Percentiles rank a stretch among this genome's conserved stretches.
These are phyloP conservation scores for Rhododendron vialii DNA, from an alignment of 148 eudicot genomes.

Conservation along the genomic window DNA sequence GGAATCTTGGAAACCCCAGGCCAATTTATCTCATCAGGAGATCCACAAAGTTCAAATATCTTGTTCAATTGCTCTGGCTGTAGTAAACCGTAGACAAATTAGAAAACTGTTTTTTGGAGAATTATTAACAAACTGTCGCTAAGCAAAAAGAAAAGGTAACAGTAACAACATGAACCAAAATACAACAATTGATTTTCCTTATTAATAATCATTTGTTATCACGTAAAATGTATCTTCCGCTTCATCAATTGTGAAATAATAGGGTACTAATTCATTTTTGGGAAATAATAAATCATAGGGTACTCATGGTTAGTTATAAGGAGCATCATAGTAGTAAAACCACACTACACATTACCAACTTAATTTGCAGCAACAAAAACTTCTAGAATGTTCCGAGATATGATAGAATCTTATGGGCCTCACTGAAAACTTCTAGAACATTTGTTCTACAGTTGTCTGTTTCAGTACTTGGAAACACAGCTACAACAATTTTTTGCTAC, in stretches of 20 bases:
- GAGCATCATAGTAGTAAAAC: not conserved
- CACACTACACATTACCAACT: not conserved
- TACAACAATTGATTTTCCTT: not conserved
- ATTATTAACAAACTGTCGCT: not conserved
- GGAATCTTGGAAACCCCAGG: constrained; percentile 76
- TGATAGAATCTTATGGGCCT: not conserved
- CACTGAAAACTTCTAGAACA: not conserved
- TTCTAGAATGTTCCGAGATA: not conserved
- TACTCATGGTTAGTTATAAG: not conserved
- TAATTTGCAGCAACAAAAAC: not conserved
- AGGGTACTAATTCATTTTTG: not conserved
- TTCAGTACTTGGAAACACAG: not conserved
- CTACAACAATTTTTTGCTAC: not conserved
- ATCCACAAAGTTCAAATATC: constrained; percentile 75
- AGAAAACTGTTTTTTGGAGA: not conserved
- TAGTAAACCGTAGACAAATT: constrained; percentile 11
- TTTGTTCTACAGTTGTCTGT: not conserved
- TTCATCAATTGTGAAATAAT: not conserved
- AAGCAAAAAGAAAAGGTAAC: not conserved
- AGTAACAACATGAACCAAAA: not conserved
- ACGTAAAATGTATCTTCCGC: not conserved
- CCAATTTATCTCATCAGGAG: constrained; percentile 76
- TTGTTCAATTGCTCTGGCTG: constrained; percentile 83
- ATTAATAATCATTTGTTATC: not conserved
- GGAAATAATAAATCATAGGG: not conserved